Evolutionary conservation across 345 rosid species (phyloP).

Genomic region (Linum lewisii): DNA sequence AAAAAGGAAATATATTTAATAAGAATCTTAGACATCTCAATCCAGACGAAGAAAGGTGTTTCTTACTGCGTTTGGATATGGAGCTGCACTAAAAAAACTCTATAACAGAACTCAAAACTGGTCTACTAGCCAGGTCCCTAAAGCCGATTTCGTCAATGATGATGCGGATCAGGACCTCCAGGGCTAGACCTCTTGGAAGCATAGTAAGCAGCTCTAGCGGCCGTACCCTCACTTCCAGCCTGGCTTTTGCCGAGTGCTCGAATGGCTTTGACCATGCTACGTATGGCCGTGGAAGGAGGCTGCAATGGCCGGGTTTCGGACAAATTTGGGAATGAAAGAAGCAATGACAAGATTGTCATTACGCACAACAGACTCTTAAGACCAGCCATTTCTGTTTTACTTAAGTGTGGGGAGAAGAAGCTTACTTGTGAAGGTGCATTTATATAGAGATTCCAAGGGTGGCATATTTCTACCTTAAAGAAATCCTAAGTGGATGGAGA

Average conservation of each 20-base stretch:
- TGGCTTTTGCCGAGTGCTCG: conserved; percentile 15
- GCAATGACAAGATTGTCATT: conserved; percentile 4
- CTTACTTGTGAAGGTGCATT: background rate
- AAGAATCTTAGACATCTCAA: background rate
- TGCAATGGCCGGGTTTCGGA: conserved; percentile 10
- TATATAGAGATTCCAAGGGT: background rate
- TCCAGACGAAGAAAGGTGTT: background rate
- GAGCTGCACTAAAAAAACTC: background rate
- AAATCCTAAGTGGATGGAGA: background rate
- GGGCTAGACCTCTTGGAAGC: conserved; percentile 33
- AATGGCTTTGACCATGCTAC: conserved; percentile 14
- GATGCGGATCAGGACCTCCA: conserved; percentile 45
- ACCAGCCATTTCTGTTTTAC: conserved; percentile 12
- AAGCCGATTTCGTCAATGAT: conserved; percentile 26
- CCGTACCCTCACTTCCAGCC: conserved; percentile 13
- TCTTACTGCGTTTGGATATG: too few species aligned
- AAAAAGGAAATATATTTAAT: background rate
- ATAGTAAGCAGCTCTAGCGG: background rate
- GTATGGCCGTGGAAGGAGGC: conserved; percentile 4
- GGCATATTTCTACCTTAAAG: background rate
- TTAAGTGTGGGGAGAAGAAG: background rate
- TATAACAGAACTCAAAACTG: background rate
- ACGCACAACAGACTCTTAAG: conserved; percentile 12
- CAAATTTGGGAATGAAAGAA: background rate
- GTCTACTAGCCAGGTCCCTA: conserved; percentile 7